phyloP scores from a whole-genome alignment of 2,329 filamentous ascomycete species.

The Venturia asperata region DNA sequence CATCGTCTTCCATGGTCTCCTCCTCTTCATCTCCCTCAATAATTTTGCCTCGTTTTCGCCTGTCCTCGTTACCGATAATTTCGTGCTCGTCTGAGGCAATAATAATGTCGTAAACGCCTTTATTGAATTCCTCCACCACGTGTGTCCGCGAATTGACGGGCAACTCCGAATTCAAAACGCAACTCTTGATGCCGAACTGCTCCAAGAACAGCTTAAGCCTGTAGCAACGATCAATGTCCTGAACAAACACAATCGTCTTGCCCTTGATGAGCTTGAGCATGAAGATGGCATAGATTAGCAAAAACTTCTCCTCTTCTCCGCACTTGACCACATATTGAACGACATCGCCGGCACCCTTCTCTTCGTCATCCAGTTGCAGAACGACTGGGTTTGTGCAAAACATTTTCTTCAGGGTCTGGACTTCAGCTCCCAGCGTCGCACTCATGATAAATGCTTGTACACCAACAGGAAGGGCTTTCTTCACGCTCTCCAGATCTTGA shows the following conservation, averaged over 20 bases:
- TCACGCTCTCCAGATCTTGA: slow-evolving; percentile 75
- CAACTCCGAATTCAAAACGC: slow-evolving; percentile 87
- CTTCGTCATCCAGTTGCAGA: slow-evolving; percentile 74
- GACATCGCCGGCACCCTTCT: slow-evolving; percentile 67
- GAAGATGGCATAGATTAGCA: slow-evolving; percentile 88
- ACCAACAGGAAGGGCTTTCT: slow-evolving; percentile 70
- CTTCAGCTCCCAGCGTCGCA: slow-evolving; percentile 68
- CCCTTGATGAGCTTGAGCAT: slow-evolving; percentile 91
- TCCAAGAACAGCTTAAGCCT: slow-evolving; percentile 91
- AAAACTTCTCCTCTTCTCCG: slow-evolving; percentile 94
- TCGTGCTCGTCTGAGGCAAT: slow-evolving; percentile 93
- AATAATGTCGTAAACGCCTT: slow-evolving; percentile 93
- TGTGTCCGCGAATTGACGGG: slow-evolving; percentile 90
- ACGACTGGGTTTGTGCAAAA: slow-evolving; percentile 77
- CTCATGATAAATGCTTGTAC: slow-evolving; percentile 84
- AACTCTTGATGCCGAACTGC: slow-evolving; percentile 91
- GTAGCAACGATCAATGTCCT: slow-evolving; percentile 83
- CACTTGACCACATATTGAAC: slow-evolving; percentile 88
- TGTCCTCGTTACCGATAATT: slow-evolving; percentile 55
- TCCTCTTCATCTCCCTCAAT: slow-evolving; percentile 26
- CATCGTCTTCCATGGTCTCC: slow-evolving; percentile 22
- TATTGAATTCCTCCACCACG: slow-evolving; percentile 95
- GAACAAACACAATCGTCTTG: slow-evolving; percentile 79
- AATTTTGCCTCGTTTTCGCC: slow-evolving; percentile 26
- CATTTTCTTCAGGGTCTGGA: slow-evolving; percentile 74